Evolutionary conservation across 1,284 basidiomycete species (phyloP).

Genomic region (Pascua guehoae): DNA sequence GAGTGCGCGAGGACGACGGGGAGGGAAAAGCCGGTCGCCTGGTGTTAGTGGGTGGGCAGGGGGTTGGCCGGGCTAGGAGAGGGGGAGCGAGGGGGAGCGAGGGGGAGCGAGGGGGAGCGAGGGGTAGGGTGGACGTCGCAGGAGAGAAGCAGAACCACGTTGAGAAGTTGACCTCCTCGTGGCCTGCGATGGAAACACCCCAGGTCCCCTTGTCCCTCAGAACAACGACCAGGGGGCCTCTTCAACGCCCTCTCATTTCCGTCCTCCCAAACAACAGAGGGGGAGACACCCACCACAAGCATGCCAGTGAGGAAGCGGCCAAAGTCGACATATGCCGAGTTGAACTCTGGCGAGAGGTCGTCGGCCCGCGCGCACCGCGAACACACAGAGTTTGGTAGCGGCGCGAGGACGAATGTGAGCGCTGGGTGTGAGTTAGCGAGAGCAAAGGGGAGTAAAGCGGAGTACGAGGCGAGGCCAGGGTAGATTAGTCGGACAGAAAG

Average conservation of each 20-base stretch:
- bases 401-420: slow-evolving; percentile 89
- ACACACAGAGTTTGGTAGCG: slow-evolving; percentile 83
- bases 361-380: slow-evolving; percentile 54
- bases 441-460: not conserved
- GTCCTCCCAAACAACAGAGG: no score
- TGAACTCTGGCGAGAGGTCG: slow-evolving; percentile 57
- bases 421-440: slow-evolving; percentile 55
- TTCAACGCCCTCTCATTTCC: no score
- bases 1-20: slow-evolving; percentile 91
- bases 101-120: no score
- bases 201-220: not conserved
- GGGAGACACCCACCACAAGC: slow-evolving; percentile 62
- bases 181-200: no score
- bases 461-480: no score
- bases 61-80: no score
- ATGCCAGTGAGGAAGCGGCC: slow-evolving; percentile 90
- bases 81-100: not conserved
- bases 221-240: not conserved
- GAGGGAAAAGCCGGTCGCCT: slow-evolving; percentile 78
- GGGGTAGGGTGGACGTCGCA: not conserved
- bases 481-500: no score
- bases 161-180: no score
- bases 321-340: slow-evolving; percentile 72
- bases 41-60: not conserved
- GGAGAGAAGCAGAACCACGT: no score